Evolutionary conservation across 768 basidiomycete species (phyloP), one percentile per base, ranked within the genome.

Genomic region (Lactarius pseudohatsudake): DNA sequence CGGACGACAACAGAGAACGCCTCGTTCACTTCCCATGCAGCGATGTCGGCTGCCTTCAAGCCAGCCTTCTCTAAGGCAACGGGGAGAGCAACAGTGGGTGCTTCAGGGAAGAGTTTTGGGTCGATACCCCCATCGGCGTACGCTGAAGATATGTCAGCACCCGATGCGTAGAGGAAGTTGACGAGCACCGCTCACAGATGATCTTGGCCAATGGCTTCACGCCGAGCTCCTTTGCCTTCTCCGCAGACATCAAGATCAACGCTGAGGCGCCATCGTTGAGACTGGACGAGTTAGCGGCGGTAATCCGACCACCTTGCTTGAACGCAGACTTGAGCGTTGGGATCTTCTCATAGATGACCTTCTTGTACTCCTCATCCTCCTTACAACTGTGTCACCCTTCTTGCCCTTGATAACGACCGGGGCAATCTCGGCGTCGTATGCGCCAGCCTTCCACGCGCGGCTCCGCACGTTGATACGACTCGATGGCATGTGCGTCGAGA

Each of bases 321-420:
- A 99, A 99, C 40, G 90, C 90, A 59, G 96, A 94, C 70, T 85
- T 86, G 68, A 99, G 84, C 7, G 86, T 80, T 40, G 95, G 92
- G 70, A 98, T 85, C 77, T 99, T 99, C 69, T 97, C 96, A 74
- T 87, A 95, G 73, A 96, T 86, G 70, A 99, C 87, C 72, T 94
- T 91, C 82, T 96, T 98, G 84, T 94, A 98, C 74, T 98, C 97
- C 77, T 99, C 97, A 74, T 99, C 97, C 80, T 98, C 96, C 70
- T 84, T 55, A 99, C 85, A 59, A 97, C 76, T 36, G 85, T 89
- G 75, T 96, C 92, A 50, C 94, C 93, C 81, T 97, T 98, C 83
- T 94, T 94, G 75, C 92, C 91, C 77, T 91, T 91, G 80, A 98
- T 86, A 9, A 88, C 90, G 15, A 98, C 86, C 4, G 94, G 93